Evolutionary conservation across 1,139 yeast genomes (phyloP).

Genomic region (Nakaseomyces sp.): DNA sequence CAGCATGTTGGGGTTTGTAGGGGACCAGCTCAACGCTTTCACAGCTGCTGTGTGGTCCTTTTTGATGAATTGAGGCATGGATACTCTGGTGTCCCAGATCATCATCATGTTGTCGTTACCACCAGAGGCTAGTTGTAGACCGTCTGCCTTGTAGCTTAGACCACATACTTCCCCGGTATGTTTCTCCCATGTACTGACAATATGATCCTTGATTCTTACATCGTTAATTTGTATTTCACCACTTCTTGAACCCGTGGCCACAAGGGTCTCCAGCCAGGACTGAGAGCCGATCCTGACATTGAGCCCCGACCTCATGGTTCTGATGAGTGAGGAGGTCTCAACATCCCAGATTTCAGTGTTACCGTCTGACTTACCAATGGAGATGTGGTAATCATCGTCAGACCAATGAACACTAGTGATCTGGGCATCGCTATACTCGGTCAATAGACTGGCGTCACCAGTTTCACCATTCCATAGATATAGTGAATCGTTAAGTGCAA

Average conservation of each 20-base stretch:
- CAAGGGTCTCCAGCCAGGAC: slow-evolving; percentile 74
- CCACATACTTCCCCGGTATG: slow-evolving; percentile 95
- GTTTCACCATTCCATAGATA: slow-evolving; percentile 90
- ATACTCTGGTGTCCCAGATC: slow-evolving; percentile 88
- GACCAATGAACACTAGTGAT: slow-evolving; percentile 87
- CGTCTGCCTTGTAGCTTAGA: slow-evolving; percentile 75
- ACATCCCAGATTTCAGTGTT: slow-evolving; percentile 90
- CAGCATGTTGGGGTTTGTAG: slow-evolving; percentile 67
- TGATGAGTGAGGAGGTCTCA: slow-evolving; percentile 59
- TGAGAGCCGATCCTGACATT: slow-evolving; percentile 75
- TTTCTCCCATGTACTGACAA: slow-evolving; percentile 47
- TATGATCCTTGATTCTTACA: slow-evolving; percentile 79
- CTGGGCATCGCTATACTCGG: slow-evolving; percentile 35
- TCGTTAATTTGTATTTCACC: slow-evolving; percentile 87
- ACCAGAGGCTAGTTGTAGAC: slow-evolving; percentile 80
- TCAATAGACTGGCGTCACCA: slow-evolving; percentile 66
- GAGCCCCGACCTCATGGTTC: slow-evolving; percentile 67
- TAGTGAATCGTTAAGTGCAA: slow-evolving; percentile 76
- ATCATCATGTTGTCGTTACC: slow-evolving; percentile 92
- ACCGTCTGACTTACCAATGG: slow-evolving; percentile 82
- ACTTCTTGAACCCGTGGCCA: slow-evolving; percentile 75
- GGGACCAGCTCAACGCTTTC: slow-evolving; percentile 94
- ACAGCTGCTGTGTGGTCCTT: slow-evolving; percentile 88
- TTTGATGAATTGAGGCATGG: slow-evolving; percentile 65
- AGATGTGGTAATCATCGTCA: slow-evolving; percentile 78